These are phyloP conservation scores for Trichophyton mentagrophytes DNA, from an alignment of 2,329 filamentous ascomycete genomes.

Conservation along the genomic window DNA sequence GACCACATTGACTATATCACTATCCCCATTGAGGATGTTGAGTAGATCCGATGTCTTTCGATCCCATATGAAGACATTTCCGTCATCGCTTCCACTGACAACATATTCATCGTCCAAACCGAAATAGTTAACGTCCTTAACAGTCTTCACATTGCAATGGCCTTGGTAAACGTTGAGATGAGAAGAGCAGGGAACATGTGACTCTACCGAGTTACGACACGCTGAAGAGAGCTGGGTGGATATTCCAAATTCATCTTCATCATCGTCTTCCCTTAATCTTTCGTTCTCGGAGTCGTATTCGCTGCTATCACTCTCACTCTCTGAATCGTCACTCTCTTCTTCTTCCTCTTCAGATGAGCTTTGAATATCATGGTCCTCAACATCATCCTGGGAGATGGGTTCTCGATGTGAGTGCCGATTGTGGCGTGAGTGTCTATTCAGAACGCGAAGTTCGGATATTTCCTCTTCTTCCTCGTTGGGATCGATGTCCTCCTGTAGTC, in stretches of 20 bases:
- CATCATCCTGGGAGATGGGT: background rate
- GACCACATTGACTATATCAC: conserved; percentile 57
- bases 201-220: conserved; percentile 40
- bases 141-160: conserved; percentile 54
- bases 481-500: conserved; percentile 36
- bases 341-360: conserved; percentile 13
- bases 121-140: conserved; percentile 59
- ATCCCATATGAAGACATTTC: conserved; percentile 58
- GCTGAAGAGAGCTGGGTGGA: conserved; percentile 36
- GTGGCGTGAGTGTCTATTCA: conserved; percentile 6
- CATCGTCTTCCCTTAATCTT: conserved; percentile 18
- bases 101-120: conserved; percentile 56
- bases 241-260: conserved; percentile 21
- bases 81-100: conserved; percentile 53
- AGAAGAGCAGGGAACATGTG: conserved; percentile 41
- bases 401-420: background rate
- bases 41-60: conserved; percentile 47
- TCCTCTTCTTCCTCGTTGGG: conserved; percentile 34
- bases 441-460: conserved; percentile 25
- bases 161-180: conserved; percentile 48
- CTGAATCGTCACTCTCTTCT: conserved; percentile 21
- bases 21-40: conserved; percentile 54
- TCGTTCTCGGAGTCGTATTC: conserved; percentile 23
- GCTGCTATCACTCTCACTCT: conserved; percentile 14
- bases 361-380: conserved; percentile 2